These are phyloP conservation scores for Mucor lusitanicus DNA, from an alignment of 371 early-diverging fungal species.

Conservation along the genomic window DNA sequence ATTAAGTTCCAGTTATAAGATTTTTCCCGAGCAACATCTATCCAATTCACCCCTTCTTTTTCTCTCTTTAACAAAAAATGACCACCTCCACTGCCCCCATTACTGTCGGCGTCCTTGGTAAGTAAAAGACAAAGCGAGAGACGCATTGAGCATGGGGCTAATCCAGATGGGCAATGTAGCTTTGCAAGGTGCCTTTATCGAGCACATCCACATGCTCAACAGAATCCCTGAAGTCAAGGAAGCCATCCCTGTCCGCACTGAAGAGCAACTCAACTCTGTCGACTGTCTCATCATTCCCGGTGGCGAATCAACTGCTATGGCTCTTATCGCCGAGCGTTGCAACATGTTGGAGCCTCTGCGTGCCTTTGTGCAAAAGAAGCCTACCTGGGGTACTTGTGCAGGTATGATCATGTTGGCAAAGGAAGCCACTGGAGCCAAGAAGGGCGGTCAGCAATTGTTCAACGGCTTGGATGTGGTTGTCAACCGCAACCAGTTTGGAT, in stretches of 20 bases:
- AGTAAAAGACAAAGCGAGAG: neutral
- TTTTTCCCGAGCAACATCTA: neutral
- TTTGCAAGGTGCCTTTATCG: constrained; percentile 92
- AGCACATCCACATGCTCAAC: constrained; percentile 84
- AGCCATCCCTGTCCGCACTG: constrained; percentile 71
- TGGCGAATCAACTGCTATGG: constrained; percentile 94
- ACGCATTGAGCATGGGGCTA: neutral
- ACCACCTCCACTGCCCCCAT: constrained; percentile 10
- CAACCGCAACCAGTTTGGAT: constrained; percentile 92
- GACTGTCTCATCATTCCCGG: constrained; percentile 95
- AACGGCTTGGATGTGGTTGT: constrained; percentile 85
- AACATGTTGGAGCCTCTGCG: constrained; percentile 77
- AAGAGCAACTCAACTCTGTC: constrained; percentile 61
- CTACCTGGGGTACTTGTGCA: constrained; percentile 96
- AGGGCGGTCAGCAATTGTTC: constrained; percentile 83
- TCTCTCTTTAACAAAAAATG: neutral
- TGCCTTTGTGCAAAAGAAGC: constrained; percentile 73
- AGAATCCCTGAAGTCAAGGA: constrained; percentile 59
- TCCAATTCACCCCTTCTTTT: neutral
- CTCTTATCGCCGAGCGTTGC: constrained; percentile 84
- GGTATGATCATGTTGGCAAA: constrained; percentile 92
- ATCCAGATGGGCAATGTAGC: constrained; percentile 51
- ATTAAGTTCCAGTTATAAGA: neutral
- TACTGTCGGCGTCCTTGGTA: constrained; percentile 34
- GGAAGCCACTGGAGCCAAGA: constrained; percentile 72